phyloP scores from a whole-genome alignment of 495 filamentous ascomycete species.

The Penicillium turbatum region DNA sequence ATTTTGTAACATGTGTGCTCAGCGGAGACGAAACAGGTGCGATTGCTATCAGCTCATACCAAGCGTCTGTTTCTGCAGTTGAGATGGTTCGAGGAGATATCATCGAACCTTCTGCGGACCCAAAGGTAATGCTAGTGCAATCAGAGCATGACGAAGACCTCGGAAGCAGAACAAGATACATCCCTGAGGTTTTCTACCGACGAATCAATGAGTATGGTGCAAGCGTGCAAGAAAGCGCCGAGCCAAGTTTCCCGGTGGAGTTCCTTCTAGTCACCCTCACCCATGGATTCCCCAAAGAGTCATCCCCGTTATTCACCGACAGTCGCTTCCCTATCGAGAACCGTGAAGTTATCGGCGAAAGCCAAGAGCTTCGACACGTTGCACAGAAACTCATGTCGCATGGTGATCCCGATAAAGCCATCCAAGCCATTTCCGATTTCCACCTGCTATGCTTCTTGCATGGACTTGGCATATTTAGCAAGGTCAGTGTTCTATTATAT shows the following conservation, averaged over 20 bases:
- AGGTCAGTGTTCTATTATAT: conserved; percentile 51
- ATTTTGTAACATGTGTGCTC: conserved; percentile 94
- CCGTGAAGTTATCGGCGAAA: conserved; percentile 75
- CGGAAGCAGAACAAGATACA: conserved; percentile 74
- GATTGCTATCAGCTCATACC: conserved; percentile 86
- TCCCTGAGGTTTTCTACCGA: conserved; percentile 96
- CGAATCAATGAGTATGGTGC: conserved; percentile 94
- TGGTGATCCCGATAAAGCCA: conserved; percentile 56
- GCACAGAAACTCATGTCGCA: conserved; percentile 57
- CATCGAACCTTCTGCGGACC: conserved; percentile 90
- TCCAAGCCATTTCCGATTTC: conserved; percentile 79
- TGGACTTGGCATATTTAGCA: conserved; percentile 70
- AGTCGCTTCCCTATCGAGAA: conserved; percentile 84
- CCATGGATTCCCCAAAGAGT: conserved; percentile 85
- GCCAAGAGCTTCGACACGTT: conserved; percentile 66
- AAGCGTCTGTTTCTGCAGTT: conserved; percentile 89
- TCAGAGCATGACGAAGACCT: conserved; percentile 77
- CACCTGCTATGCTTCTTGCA: conserved; percentile 87
- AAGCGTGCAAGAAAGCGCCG: conserved; percentile 95
- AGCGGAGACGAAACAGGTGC: conserved; percentile 86
- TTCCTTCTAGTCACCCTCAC: conserved; percentile 95
- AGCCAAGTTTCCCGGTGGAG: conserved; percentile 92
- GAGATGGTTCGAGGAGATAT: conserved; percentile 98
- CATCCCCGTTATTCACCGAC: conserved; percentile 67
- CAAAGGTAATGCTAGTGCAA: conserved; percentile 88